Percentiles rank a stretch among this genome's conserved stretches.
These are phyloP conservation scores for Pythium volutum DNA, from an alignment of 352 stramenopile genomes.

Conservation along the genomic window DNA sequence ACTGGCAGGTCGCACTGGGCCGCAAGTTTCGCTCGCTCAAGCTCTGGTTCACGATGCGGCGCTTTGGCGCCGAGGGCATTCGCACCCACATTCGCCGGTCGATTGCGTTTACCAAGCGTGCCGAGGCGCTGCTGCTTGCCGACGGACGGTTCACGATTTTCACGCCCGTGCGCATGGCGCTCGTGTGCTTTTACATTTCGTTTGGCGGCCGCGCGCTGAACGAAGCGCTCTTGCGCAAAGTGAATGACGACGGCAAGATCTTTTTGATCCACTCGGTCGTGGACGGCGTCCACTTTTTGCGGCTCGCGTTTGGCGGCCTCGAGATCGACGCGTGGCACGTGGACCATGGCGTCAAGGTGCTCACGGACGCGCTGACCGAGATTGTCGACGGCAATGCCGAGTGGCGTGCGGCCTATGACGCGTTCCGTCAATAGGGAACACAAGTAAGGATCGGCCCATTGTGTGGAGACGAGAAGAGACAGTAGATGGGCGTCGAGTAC, in stretches of 20 bases:
- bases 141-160: conserved; percentile 57
- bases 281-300: conserved; percentile 48
- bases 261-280: conserved; percentile 73
- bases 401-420: conserved; percentile 29
- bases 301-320: conserved; percentile 47
- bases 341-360: conserved; percentile 36
- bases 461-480: too few species aligned
- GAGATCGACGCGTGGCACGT: conserved; percentile 48
- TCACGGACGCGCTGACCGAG: conserved; percentile 30
- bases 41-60: conserved; percentile 68
- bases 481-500: too few species aligned
- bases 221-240: conserved; percentile 45
- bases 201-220: conserved; percentile 44
- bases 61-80: conserved; percentile 55
- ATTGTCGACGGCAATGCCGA: conserved; percentile 31
- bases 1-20: conserved; percentile 75
- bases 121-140: conserved; percentile 36
- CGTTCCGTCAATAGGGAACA: too few species aligned
- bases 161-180: conserved; percentile 41
- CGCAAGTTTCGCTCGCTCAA: conserved; percentile 69
- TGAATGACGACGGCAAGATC: conserved; percentile 53
- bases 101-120: conserved; percentile 40
- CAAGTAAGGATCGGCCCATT: too few species aligned
- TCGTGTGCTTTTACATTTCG: conserved; percentile 62
- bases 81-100: conserved; percentile 52